Evolutionary conservation across 345 rosid species (phyloP), one percentile per base, ranked within the genome.

Genomic region (Erysimum cheiranthoides): DNA sequence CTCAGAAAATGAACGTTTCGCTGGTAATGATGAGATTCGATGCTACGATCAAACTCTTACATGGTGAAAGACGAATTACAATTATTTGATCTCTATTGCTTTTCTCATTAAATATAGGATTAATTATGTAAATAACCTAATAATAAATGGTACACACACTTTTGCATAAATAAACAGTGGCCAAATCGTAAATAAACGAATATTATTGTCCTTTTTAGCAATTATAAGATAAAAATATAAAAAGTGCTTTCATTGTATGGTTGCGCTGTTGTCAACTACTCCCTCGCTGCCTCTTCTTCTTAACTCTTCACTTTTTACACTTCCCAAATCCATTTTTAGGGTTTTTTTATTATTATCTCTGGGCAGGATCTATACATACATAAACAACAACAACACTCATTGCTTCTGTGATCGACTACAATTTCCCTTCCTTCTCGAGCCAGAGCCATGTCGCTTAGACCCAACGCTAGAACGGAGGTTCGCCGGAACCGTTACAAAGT

Each of bases 401-500:
- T 30, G n/a, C 30, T 73, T 47, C 52, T 1, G 17, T 65, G 57
- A 65, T 73, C 66, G 40, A 31, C 18, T 53, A 21, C 5, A 32
- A 63, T 5, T 10, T 27, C 40, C 5, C 13, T 14, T 40, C 42
- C 21, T 25, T 10, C 0, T 28, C 69, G 46, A 16, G 34, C 36
- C 16, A 52, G 21, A 71, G 61, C 80, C 66, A 91, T 91, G 97
- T 93, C 96, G 80, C 73, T 89, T 78, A 83, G 96, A 76, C 93
- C 97, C 5, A 85, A 74, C 84, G 83, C 89, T 1, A 86, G 84
- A 79, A 83, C 90, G 4, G 97, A 91, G 82, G 91, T 82, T 39
- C 92, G 96, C 63, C 83, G 92, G 71, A 91, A 87, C 82, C 75
- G 82, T 31, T 93, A 89, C 85, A 93, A 93, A 80, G 96, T 91